These are phyloP conservation scores for Amauroascus verrucosus DNA, from an alignment of 2,329 filamentous ascomycete species.

Conservation along the genomic window DNA sequence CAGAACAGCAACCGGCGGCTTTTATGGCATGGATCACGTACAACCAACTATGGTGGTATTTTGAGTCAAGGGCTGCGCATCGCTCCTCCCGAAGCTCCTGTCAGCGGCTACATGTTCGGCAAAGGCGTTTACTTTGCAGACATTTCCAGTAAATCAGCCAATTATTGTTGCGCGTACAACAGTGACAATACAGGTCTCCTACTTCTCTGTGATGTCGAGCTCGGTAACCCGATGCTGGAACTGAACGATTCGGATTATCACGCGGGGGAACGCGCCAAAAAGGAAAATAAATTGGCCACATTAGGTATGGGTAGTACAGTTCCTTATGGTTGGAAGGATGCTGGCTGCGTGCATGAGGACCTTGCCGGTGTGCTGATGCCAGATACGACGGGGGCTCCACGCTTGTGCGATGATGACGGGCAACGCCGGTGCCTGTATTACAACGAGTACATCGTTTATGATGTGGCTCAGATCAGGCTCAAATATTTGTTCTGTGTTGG, in stretches of 20 bases:
- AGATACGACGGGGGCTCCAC: conserved; percentile 18
- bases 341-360: conserved; percentile 51
- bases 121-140: conserved; percentile 85
- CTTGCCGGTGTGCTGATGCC: conserved; percentile 59
- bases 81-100: conserved; percentile 66
- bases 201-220: conserved; percentile 72
- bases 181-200: conserved; percentile 64
- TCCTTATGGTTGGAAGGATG: conserved; percentile 67
- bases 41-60: conserved; percentile 79
- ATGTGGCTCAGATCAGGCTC: conserved; percentile 39
- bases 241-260: conserved; percentile 48
- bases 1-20: conserved; percentile 58
- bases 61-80: conserved; percentile 82
- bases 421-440: conserved; percentile 18
- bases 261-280: conserved; percentile 54
- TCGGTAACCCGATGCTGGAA: conserved; percentile 64
- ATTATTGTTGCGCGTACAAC: conserved; percentile 56
- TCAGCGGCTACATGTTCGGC: conserved; percentile 75
- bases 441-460: conserved; percentile 43
- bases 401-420: neutral
- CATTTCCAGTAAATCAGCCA: conserved; percentile 71
- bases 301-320: conserved; percentile 57
- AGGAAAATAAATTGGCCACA: conserved; percentile 54
- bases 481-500: conserved; percentile 37
- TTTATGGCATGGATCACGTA: conserved; percentile 77